Conservation (phyloP, 768 basidiomycete genomes). For the Rhodotorula taiwanensis region DNA sequence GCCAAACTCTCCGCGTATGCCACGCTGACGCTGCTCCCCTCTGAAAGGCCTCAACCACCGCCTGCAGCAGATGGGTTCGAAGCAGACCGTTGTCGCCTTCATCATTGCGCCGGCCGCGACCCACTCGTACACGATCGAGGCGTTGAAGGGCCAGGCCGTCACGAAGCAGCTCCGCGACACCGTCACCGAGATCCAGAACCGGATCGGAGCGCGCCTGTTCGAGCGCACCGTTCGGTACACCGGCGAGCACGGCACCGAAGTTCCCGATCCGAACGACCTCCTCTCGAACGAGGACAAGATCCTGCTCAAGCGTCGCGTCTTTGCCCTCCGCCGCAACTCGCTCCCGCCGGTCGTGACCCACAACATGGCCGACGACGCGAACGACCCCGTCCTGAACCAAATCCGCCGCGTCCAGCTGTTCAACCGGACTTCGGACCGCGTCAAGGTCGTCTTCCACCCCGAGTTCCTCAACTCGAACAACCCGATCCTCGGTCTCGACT, state of each 20-base stretch:
- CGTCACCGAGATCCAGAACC: slow-evolving; percentile 87
- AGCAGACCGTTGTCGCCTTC: slow-evolving; percentile 87
- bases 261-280: slow-evolving; percentile 66
- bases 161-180: slow-evolving; percentile 94
- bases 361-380: slow-evolving; percentile 92
- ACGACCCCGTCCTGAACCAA: slow-evolving; percentile 89
- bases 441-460: slow-evolving; percentile 96
- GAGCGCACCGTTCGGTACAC: slow-evolving; percentile 89
- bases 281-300: slow-evolving; percentile 89
- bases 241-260: slow-evolving; percentile 66
- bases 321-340: slow-evolving; percentile 87
- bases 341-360: slow-evolving; percentile 97
- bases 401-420: slow-evolving; percentile 89
- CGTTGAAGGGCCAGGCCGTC: slow-evolving; percentile 93
- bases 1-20: neutral
- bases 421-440: slow-evolving; percentile 78
- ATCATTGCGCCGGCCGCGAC: slow-evolving; percentile 98
- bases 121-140: slow-evolving; percentile 94
- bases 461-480: slow-evolving; percentile 98
- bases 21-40: neutral
- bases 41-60: slow-evolving; percentile 55
- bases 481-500: slow-evolving; percentile 92
- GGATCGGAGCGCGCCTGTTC: slow-evolving; percentile 84
- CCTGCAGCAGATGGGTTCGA: slow-evolving; percentile 59
- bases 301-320: slow-evolving; percentile 87